Percentiles rank a stretch among this genome's conserved stretches.
phyloP scores from a whole-genome alignment of 139 green algal species.

The Picochlorum sp. region DNA sequence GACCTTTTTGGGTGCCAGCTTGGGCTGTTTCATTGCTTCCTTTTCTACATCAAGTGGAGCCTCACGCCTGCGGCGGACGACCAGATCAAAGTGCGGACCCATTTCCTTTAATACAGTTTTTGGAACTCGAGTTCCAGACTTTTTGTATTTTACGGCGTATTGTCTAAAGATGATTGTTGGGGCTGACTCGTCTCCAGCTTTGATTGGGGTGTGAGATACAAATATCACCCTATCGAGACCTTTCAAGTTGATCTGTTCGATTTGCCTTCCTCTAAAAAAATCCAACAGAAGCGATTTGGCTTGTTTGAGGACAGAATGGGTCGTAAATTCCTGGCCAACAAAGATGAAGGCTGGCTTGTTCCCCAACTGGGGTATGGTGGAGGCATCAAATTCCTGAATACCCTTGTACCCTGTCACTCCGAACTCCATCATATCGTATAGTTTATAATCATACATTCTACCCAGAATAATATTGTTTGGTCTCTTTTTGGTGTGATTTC shows the following conservation, averaged over 20 bases:
- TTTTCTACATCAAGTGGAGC: constrained; percentile 63
- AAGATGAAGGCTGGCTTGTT: constrained; percentile 78
- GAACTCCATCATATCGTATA: constrained; percentile 85
- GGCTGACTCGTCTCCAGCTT: not conserved
- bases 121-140: constrained; percentile 57
- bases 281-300: constrained; percentile 78
- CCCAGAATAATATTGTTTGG: constrained; percentile 91
- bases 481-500: constrained; percentile 87
- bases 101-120: constrained; percentile 73
- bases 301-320: constrained; percentile 44
- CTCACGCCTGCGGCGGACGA: constrained; percentile 50
- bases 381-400: constrained; percentile 39
- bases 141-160: constrained; percentile 63
- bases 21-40: constrained; percentile 68
- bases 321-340: constrained; percentile 78
- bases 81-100: constrained; percentile 68
- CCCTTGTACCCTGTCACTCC: constrained; percentile 46
- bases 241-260: constrained; percentile 69
- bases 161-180: constrained; percentile 58
- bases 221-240: constrained; percentile 71
- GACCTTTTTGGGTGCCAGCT: constrained; percentile 70
- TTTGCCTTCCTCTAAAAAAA: constrained; percentile 69
- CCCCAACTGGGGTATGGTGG: constrained; percentile 31
- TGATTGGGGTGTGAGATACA: constrained; percentile 18
- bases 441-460: constrained; percentile 75